A percentile compares a stretch with the other conserved stretches of the same genome.
Conservation (phyloP, 192 early-diverging fungal species). For the Radiomyces spectabilis region DNA sequence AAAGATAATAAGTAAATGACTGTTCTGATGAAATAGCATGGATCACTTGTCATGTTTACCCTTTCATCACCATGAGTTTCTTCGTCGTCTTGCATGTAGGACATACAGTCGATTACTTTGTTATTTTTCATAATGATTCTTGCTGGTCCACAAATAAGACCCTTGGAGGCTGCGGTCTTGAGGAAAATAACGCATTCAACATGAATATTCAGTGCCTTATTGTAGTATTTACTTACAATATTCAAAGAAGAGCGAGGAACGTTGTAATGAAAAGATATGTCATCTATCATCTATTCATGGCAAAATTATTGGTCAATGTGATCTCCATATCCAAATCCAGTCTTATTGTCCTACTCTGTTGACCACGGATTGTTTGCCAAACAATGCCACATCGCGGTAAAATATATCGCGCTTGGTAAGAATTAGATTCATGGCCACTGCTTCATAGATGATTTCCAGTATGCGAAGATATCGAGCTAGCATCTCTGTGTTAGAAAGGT, state of each 20-base stretch:
- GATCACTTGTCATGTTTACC: no score
- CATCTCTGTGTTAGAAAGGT: no score
- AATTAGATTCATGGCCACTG: constrained; percentile 10
- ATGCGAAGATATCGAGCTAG: constrained; percentile 19
- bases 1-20: background rate
- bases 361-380: constrained; percentile 6
- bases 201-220: background rate
- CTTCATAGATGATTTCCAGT: constrained; percentile 22
- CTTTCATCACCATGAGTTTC: no score
- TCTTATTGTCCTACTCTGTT: constrained; percentile 3
- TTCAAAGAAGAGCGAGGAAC: constrained; percentile 13
- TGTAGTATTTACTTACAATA: constrained; percentile 7
- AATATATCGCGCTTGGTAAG: constrained; percentile 27
- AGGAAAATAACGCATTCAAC: background rate
- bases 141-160: constrained; percentile 19
- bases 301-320: background rate
- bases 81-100: background rate
- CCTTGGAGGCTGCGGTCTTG: constrained; percentile 18
- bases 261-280: constrained; percentile 12
- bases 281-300: constrained; percentile 17
- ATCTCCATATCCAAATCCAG: no score
- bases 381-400: constrained; percentile 22
- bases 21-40: no score
- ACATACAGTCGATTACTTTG: constrained; percentile 9
- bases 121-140: constrained; percentile 13